Evolutionary conservation across 495 filamentous ascomycete species (phyloP).

Genomic region (Xylaria grammica): DNA sequence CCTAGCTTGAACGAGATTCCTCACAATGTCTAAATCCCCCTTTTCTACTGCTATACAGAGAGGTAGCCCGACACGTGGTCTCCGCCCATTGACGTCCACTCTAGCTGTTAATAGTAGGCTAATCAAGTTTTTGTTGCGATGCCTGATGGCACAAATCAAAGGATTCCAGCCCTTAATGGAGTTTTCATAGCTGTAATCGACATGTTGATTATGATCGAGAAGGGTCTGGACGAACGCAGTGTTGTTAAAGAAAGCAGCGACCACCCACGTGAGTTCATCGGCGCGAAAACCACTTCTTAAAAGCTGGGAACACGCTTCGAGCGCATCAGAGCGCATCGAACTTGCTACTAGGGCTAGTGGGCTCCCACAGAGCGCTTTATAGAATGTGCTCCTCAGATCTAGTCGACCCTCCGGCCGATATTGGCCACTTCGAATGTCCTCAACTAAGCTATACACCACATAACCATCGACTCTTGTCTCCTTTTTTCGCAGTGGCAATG

Average conservation of each 20-base stretch:
- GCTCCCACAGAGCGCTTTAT: not conserved
- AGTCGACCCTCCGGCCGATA: not conserved
- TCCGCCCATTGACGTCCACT: not conserved
- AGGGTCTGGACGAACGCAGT: constrained; percentile 1
- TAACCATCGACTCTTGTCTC: not conserved
- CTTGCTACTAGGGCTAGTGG: constrained; percentile 6
- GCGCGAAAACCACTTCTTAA: not conserved
- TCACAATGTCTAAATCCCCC: not conserved
- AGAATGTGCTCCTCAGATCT: not conserved
- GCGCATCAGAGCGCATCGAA: not conserved
- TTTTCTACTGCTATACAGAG: not conserved
- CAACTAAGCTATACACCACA: not conserved
- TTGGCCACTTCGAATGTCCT: not conserved
- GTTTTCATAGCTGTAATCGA: not conserved
- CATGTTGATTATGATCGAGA: not conserved
- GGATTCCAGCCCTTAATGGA: not conserved
- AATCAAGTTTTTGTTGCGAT: not conserved
- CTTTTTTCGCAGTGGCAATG: not conserved
- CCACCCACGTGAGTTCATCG: not conserved
- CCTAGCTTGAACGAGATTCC: not conserved
- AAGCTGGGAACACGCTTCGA: not conserved
- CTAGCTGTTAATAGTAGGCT: not conserved
- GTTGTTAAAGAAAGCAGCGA: not conserved
- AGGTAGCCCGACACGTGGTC: not conserved
- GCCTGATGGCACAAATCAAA: not conserved